Evolutionary conservation across 495 filamentous ascomycete species (phyloP).

Genomic region (Collariella sp.): DNA sequence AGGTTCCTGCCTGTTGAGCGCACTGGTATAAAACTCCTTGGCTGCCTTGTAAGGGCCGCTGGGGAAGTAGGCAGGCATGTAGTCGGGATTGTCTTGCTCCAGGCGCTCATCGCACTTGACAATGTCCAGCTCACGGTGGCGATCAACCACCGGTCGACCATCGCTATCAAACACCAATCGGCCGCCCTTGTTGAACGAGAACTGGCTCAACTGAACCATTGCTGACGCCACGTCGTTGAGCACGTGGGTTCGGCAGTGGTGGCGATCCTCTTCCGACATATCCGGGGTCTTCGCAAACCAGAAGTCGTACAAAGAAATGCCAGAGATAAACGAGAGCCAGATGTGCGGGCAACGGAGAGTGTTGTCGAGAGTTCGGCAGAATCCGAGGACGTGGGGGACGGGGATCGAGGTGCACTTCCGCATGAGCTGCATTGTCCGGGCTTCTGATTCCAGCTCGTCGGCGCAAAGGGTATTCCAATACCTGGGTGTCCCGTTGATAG

Average conservation of each 20-base stretch:
- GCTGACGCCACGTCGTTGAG: not conserved
- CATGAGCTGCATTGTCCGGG: slow-evolving; percentile 4
- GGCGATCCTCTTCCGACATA: not conserved
- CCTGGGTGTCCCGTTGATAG: not conserved
- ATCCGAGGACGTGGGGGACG: not conserved
- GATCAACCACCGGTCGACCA: not conserved
- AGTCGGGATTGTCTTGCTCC: not conserved
- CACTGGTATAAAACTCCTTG: not conserved
- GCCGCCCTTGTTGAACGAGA: not conserved
- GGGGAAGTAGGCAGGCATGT: not conserved
- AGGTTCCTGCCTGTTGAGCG: not conserved
- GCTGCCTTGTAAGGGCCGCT: slow-evolving; percentile 1
- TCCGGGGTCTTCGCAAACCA: not conserved
- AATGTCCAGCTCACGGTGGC: not conserved
- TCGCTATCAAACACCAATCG: not conserved
- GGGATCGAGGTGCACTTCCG: not conserved
- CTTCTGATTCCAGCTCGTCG: slow-evolving; percentile 2
- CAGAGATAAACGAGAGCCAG: slow-evolving; percentile 2
- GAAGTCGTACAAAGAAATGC: slow-evolving; percentile 1
- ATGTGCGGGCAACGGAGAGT: slow-evolving; percentile 2
- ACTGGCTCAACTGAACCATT: slow-evolving; percentile 1
- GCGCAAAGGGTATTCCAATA: slow-evolving; percentile 1
- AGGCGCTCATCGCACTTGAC: not conserved
- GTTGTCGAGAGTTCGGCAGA: not conserved
- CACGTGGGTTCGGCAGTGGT: not conserved